phyloP scores from a whole-genome alignment of 1,284 basidiomycete species.

The Marasmius oreades region DNA sequence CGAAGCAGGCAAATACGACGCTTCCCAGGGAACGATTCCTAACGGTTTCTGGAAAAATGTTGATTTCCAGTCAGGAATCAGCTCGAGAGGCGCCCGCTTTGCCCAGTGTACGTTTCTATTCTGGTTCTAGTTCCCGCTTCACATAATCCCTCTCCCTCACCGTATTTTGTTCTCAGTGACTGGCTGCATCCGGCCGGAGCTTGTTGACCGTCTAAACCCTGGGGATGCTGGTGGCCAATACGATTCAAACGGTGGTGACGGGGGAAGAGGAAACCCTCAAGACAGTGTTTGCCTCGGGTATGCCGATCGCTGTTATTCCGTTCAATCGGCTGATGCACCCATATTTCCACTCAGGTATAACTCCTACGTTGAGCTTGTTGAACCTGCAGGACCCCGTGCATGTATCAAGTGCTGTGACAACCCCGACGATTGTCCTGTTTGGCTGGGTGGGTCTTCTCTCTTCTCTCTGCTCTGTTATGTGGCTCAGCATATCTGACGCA shows the following conservation, averaged over 20 bases:
- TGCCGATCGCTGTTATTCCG: slow-evolving; percentile 13
- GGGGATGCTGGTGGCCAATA: slow-evolving; percentile 47
- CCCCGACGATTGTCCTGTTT: slow-evolving; percentile 39
- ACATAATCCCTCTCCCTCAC: neutral
- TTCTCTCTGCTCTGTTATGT: neutral
- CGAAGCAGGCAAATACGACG: slow-evolving; percentile 28
- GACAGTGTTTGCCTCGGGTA: slow-evolving; percentile 45
- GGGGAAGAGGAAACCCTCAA: slow-evolving; percentile 42
- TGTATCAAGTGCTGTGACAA: slow-evolving; percentile 52
- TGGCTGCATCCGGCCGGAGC: slow-evolving; percentile 42
- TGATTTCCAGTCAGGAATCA: slow-evolving; percentile 36
- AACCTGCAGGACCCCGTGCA: slow-evolving; percentile 39
- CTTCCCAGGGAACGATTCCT: slow-evolving; percentile 39
- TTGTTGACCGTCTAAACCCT: slow-evolving; percentile 37
- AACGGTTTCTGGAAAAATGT: slow-evolving; percentile 44
- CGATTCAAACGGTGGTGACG: slow-evolving; percentile 46
- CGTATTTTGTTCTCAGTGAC: slow-evolving; percentile 34
- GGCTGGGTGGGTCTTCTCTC: slow-evolving; percentile 30
- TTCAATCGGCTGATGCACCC: slow-evolving; percentile 1
- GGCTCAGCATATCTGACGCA: no score
- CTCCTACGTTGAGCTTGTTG: slow-evolving; percentile 49
- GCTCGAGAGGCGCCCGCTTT: slow-evolving; percentile 32
- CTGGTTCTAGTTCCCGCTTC: neutral
- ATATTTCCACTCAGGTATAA: slow-evolving; percentile 32
- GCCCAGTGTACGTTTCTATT: slow-evolving; percentile 34